A percentile compares a stretch with the other conserved stretches of the same genome.
These are phyloP conservation scores for Kwoniella botswanensis DNA, from an alignment of 768 basidiomycete genomes.

Conservation along the genomic window DNA sequence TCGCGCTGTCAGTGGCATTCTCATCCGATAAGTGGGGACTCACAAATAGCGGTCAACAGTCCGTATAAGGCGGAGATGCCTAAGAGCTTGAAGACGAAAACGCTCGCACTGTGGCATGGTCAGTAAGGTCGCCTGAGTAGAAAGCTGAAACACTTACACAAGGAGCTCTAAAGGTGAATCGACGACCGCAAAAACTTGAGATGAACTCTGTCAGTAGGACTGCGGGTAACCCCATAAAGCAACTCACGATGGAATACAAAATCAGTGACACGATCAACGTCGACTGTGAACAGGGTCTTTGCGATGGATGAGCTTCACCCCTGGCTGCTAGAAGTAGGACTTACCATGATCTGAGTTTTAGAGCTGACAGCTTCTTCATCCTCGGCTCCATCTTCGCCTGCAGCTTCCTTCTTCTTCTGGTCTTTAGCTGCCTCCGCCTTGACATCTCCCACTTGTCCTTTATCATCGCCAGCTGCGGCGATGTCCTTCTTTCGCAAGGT, in stretches of 20 bases:
- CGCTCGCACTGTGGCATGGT: slow-evolving; percentile 62
- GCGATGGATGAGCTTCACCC: not conserved
- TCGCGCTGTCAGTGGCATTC: not conserved
- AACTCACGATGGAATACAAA: slow-evolving; percentile 61
- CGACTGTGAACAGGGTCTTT: slow-evolving; percentile 85
- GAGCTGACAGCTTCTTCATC: slow-evolving; percentile 65
- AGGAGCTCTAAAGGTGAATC: slow-evolving; percentile 61
- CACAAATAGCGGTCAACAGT: slow-evolving; percentile 72
- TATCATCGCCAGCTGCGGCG: slow-evolving; percentile 58
- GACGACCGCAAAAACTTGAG: slow-evolving; percentile 36
- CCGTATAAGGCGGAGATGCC: slow-evolving; percentile 65
- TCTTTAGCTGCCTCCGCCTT: slow-evolving; percentile 30
- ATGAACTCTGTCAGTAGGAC: slow-evolving; percentile 4
- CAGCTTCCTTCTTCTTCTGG: slow-evolving; percentile 63
- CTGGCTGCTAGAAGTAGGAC: slow-evolving; percentile 19
- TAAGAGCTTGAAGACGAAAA: slow-evolving; percentile 78
- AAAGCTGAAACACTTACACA: slow-evolving; percentile 58
- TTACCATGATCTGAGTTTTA: slow-evolving; percentile 76
- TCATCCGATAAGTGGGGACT: slow-evolving; percentile 11
- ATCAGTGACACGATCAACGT: slow-evolving; percentile 86
- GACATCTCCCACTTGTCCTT: slow-evolving; percentile 24
- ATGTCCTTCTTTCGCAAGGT: slow-evolving; percentile 84
- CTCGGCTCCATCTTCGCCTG: slow-evolving; percentile 64
- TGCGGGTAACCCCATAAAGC: not conserved
- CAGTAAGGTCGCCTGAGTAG: not conserved